A percentile compares a stretch with the other conserved stretches of the same genome.
phyloP scores from a whole-genome alignment of 78 protist genomes.

The Polysphondylium violaceum region DNA sequence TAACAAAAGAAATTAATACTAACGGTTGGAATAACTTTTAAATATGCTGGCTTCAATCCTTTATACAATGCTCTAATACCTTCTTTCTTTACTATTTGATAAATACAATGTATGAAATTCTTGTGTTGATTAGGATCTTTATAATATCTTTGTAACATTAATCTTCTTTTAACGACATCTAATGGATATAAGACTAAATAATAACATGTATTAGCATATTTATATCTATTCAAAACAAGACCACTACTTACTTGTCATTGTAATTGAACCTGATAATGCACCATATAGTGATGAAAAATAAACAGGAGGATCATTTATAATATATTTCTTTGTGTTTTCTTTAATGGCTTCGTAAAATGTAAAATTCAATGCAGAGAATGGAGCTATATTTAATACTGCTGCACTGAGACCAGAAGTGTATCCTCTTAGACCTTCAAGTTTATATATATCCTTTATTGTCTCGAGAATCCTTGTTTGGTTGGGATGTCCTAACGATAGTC shows the following conservation, averaged over 20 bases:
- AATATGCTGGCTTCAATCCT: slow-evolving; percentile 69
- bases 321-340: background rate
- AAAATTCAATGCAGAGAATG: slow-evolving; percentile 63
- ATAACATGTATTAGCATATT: background rate
- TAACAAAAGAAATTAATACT: slow-evolving; percentile 39
- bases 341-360: slow-evolving; percentile 52
- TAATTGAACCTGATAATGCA: slow-evolving; percentile 47
- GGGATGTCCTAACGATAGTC: background rate
- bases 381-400: slow-evolving; percentile 62
- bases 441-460: background rate
- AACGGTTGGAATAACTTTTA: slow-evolving; percentile 70
- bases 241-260: slow-evolving; percentile 48
- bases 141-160: slow-evolving; percentile 40
- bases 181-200: slow-evolving; percentile 52
- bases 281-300: slow-evolving; percentile 54
- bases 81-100: slow-evolving; percentile 30
- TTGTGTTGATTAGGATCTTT: background rate
- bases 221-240: background rate
- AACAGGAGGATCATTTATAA: slow-evolving; percentile 25
- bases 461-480: background rate
- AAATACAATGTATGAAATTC: slow-evolving; percentile 29
- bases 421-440: slow-evolving; percentile 17
- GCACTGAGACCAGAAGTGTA: slow-evolving; percentile 49
- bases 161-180: slow-evolving; percentile 69
- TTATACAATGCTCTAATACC: slow-evolving; percentile 42